A percentile compares a stretch with the other conserved stretches of the same genome.
phyloP scores from a whole-genome alignment of 2,329 filamentous ascomycete genomes.

The Arthroderma sp. region DNA sequence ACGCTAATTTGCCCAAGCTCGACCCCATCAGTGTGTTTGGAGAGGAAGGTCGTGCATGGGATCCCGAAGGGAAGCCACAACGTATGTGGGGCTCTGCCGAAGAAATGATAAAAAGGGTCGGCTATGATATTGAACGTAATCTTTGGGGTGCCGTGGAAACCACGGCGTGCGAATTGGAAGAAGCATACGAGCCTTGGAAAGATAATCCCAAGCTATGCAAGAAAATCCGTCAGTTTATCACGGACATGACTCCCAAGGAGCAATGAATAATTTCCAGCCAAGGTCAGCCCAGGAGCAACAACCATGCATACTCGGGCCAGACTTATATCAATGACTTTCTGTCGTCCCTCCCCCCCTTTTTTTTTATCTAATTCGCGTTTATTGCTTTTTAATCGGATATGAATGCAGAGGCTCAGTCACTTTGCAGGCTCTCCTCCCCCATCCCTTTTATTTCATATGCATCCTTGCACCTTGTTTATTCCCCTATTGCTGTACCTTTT shows the following conservation, averaged over 20 bases:
- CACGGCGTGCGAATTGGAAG: slow-evolving; percentile 26
- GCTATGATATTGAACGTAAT: slow-evolving; percentile 25
- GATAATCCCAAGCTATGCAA: slow-evolving; percentile 10
- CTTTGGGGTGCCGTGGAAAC: slow-evolving; percentile 31
- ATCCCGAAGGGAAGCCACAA: slow-evolving; percentile 22
- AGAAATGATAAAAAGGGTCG: slow-evolving; percentile 23
- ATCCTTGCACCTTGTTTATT: no score
- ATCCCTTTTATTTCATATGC: no score
- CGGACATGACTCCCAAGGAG: slow-evolving; percentile 5
- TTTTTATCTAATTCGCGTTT: no score
- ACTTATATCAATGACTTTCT: no score
- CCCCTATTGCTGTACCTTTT: no score
- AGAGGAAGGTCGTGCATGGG: slow-evolving; percentile 24
- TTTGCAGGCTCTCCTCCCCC: no score
- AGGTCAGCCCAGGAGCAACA: no score
- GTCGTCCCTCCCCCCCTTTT: no score
- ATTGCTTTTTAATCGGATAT: no score
- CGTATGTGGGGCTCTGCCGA: slow-evolving; percentile 25
- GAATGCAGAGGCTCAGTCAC: no score
- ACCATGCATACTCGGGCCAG: no score
- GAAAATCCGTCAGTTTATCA: slow-evolving; percentile 10
- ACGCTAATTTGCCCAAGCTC: slow-evolving; percentile 31
- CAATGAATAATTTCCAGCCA: no score
- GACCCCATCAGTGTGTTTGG: slow-evolving; percentile 29
- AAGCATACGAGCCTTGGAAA: slow-evolving; percentile 9